These are phyloP conservation scores for Entamoeba invadens DNA, from an alignment of 208 protist species.

Conservation along the genomic window DNA sequence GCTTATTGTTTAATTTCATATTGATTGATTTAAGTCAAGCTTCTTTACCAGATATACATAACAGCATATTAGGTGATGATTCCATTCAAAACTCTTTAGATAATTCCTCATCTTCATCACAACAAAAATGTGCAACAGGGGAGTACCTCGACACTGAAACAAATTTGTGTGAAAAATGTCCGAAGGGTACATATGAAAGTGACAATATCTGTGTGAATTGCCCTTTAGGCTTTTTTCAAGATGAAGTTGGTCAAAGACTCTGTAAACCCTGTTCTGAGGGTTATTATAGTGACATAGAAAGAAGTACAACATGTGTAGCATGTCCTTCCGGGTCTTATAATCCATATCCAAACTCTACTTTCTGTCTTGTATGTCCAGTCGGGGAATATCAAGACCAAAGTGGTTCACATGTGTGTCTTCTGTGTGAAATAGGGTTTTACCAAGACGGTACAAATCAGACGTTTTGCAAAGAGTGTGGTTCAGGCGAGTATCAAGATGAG, in stretches of 20 bases:
- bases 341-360: neutral
- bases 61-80: no score
- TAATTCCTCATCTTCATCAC: no score
- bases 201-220: neutral
- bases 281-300: neutral
- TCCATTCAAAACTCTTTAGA: no score
- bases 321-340: neutral
- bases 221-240: neutral
- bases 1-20: no score
- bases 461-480: neutral
- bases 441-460: neutral
- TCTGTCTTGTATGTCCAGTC: neutral
- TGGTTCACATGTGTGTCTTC: neutral
- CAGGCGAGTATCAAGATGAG: constrained; percentile 7
- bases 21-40: no score
- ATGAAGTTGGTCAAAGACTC: neutral
- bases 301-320: neutral
- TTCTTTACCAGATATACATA: no score
- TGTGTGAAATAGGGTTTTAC: neutral
- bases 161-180: neutral
- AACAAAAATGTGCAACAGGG: neutral
- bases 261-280: neutral
- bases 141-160: neutral
- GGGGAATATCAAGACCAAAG: neutral
- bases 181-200: neutral